Conservation (phyloP, 2,329 filamentous ascomycete species). For the Gnomoniopsis sp. region DNA sequence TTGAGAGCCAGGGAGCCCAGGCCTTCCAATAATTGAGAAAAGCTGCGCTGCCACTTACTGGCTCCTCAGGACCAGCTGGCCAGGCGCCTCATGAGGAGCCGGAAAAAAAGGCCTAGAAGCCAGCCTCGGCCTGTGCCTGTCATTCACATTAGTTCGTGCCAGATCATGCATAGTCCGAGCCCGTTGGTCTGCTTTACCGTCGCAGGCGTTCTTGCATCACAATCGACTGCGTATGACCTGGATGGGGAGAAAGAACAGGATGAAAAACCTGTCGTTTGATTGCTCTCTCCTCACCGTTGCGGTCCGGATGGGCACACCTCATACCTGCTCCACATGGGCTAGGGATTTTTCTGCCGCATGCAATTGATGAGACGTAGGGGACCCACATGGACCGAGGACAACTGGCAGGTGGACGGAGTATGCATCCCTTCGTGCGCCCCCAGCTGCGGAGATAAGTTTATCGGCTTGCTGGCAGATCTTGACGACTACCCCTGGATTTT, state of each 20-base stretch:
- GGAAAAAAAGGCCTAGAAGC: neutral
- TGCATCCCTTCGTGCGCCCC: neutral
- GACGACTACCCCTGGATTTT: slow-evolving; percentile 15
- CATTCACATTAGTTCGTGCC: neutral
- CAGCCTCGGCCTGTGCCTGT: neutral
- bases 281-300: neutral
- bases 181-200: neutral
- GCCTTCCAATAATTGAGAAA: too few relatives aligned
- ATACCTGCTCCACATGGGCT: neutral
- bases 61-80: neutral
- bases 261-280: neutral
- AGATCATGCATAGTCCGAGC: neutral
- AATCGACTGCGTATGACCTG: neutral
- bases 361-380: neutral
- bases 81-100: neutral
- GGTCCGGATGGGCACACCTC: neutral
- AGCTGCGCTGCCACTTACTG: neutral
- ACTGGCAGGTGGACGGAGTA: slow-evolving; percentile 10
- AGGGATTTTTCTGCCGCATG: slow-evolving; percentile 7
- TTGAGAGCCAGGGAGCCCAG: neutral
- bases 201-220: neutral
- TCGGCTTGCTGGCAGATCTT: slow-evolving; percentile 17
- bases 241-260: neutral
- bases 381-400: slow-evolving; percentile 1
- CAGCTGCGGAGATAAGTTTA: slow-evolving; percentile 11